Base-by-base conservation (phyloP, 148 eudicot species). In the Spergularia bocconei region DNA sequence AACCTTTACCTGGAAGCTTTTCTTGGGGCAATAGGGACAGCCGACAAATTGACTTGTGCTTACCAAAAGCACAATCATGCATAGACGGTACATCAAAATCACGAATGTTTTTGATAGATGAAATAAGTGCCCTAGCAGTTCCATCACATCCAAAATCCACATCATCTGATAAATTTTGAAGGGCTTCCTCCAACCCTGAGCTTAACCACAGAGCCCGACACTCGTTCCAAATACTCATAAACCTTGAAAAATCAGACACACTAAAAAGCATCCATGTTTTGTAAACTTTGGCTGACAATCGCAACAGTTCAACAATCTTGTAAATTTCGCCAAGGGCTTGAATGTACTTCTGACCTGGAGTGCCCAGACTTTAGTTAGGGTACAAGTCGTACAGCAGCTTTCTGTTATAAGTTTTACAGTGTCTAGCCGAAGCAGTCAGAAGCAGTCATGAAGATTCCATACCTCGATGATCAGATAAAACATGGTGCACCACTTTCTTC, bases 311-410 rank as follows among this genome's bases (percentile, higher is more conserved):
- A 29, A 85, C 85, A 50, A 82, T 90, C 80, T 91, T 91, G 78
- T 85, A 89, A 74, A 91, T 84, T 81, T 93, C 97, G 79, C 90
- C 98, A 19, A 91, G 84, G 48, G 91, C 89, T 62, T 74, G 72
- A 61, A 93, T 74, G 69, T 84, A 82, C 14, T 50, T 52, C 79
- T 84, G 91, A 48, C 94, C 98, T 93, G 93, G 19, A 69, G 63
- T 70, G 72, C 78, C 13, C 75, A 80, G 29, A 61, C 61, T 68
- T 52, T 62, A 15, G 56, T 19, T 23, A n/a, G 54, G 56, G n/a
- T 57, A 63, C 12, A 75, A 7, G 48, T 44, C 0, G 48, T 6
- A 9, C 71, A 68, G 23, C 6, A 50, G 19, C 16, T 5, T 74
- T 56, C 33, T 23, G 65, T 52, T 33, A 38, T 56, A 41, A 12